phyloP scores from a whole-genome alignment of 2,329 filamentous ascomycete genomes.

The Fusarium sp. region DNA sequence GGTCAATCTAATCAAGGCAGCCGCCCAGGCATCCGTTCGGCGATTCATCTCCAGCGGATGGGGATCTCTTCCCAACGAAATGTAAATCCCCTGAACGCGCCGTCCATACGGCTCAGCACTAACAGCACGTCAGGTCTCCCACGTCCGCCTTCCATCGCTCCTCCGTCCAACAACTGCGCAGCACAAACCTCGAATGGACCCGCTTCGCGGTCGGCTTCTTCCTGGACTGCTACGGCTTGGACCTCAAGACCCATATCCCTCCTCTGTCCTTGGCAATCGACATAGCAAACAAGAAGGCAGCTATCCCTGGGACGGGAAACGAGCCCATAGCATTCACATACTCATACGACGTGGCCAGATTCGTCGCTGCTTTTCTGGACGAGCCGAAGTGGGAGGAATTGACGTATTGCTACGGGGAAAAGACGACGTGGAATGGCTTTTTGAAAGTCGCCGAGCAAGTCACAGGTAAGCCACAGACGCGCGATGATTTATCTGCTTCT shows the following conservation, averaged over 20 bases:
- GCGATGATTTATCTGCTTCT: too few species aligned
- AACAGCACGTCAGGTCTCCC: neutral
- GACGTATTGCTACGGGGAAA: constrained; percentile 1
- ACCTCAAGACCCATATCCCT: neutral
- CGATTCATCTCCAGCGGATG: neutral
- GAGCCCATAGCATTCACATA: constrained; percentile 1
- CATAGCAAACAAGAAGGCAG: neutral
- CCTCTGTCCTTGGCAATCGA: neutral
- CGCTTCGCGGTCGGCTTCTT: constrained; percentile 1
- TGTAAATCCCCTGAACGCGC: neutral
- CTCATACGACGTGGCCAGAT: neutral
- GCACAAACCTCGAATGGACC: neutral
- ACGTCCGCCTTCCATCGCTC: neutral
- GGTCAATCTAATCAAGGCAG: constrained; percentile 1
- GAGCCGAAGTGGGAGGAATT: constrained; percentile 1
- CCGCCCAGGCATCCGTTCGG: neutral
- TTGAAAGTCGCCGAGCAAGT: neutral
- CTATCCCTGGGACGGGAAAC: neutral
- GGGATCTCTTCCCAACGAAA: constrained; percentile 7
- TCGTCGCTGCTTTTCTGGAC: neutral
- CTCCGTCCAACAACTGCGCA: neutral
- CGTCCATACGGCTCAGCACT: neutral
- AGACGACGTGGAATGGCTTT: neutral
- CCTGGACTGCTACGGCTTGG: neutral
- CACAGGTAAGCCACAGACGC: neutral